Evolutionary conservation across 805 yeast species (phyloP), one percentile per base, ranked within the genome.

Genomic region (Cyberlindnera mississippiensis): DNA sequence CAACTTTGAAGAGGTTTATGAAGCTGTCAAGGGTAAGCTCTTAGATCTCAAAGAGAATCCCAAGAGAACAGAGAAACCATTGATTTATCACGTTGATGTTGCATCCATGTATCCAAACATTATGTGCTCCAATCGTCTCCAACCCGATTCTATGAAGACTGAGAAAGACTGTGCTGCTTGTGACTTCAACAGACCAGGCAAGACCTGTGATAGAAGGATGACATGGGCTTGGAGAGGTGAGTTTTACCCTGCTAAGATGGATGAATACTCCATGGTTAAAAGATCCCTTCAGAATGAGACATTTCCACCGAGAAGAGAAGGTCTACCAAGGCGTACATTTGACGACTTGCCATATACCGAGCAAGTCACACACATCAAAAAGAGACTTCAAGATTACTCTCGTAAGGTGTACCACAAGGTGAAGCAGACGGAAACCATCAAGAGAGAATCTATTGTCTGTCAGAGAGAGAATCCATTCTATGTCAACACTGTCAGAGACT

Each of bases 161-260:
- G 98, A 91, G 57, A 86, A 86, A 53, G 96, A 89, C 56, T 95
- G 99, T 66, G 98, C 99, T 0, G 80, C 95, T 32, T 95, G 99
- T 68, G 99, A 93, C 55, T 95, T 89, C 66, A 93, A 93, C 60
- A 71, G 96, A 43, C 98, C 97, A 0, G 97, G 95, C 5, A 93
- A 93, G 57, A 75, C 73, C 10, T 93, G 99, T 68, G 99, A 91
- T 55, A 71, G 99, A 57, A 69, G 91, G 41, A 65, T 93, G 41
- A 85, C 90, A 0, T 93, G 99, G 99, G 75, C 96, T 6, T 93
- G 99, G 98, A 80, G 99, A 69, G 99, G 98, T 39, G 99, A 93
- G 55, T 95, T 72, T 55, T 85, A 72, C 50, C 98, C 99, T 0
- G 88, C 97, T 0, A 82, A 86, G 59, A 80, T 79, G 76, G 89